Percentiles rank a stretch among this genome's conserved stretches.
Evolutionary conservation across 257 asterid species (phyloP).

Genomic region (Ballota nigra): DNA sequence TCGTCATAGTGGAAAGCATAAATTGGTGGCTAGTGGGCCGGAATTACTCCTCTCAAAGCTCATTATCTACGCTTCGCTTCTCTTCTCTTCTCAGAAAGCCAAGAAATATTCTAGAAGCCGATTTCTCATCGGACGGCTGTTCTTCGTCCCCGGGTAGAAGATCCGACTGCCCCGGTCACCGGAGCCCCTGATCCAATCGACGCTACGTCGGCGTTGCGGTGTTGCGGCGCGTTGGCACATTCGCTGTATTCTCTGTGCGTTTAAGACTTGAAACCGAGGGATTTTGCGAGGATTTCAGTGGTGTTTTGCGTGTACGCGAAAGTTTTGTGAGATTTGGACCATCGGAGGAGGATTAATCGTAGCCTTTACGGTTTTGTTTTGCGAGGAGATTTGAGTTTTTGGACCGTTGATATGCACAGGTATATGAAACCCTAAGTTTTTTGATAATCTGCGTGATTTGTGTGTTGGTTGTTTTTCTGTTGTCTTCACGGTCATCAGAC

Average conservation of each 20-base stretch:
- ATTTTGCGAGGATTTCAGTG: constrained; percentile 17
- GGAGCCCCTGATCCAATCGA: constrained; percentile 22
- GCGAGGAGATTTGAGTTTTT: constrained; percentile 30
- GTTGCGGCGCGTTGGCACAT: constrained; percentile 23
- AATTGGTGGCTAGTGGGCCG: constrained; percentile 40
- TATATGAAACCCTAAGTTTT: constrained; percentile 47
- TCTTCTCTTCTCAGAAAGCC: constrained; percentile 20
- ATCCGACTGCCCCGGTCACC: constrained; percentile 25
- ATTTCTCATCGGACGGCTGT: constrained; percentile 21
- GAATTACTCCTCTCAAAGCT: constrained; percentile 28
- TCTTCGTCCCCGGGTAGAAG: constrained; percentile 20
- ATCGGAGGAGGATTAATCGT: constrained; percentile 28
- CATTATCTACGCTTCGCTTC: constrained; percentile 18
- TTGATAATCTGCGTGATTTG: constrained; percentile 43
- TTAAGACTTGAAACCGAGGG: constrained; percentile 17
- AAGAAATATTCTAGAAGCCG: constrained; percentile 23
- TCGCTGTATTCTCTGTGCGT: neutral
- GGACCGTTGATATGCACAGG: constrained; percentile 32
- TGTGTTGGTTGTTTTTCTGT: constrained; percentile 36
- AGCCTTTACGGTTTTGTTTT: constrained; percentile 14
- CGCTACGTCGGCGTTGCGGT: constrained; percentile 20
- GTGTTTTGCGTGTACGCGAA: neutral
- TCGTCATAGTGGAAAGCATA: constrained; percentile 37
- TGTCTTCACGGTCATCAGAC: constrained; percentile 26
- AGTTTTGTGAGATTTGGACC: constrained; percentile 27